Evolutionary conservation across 169 alveolate genomes (phyloP).

Genomic region (Babesia ovis): DNA sequence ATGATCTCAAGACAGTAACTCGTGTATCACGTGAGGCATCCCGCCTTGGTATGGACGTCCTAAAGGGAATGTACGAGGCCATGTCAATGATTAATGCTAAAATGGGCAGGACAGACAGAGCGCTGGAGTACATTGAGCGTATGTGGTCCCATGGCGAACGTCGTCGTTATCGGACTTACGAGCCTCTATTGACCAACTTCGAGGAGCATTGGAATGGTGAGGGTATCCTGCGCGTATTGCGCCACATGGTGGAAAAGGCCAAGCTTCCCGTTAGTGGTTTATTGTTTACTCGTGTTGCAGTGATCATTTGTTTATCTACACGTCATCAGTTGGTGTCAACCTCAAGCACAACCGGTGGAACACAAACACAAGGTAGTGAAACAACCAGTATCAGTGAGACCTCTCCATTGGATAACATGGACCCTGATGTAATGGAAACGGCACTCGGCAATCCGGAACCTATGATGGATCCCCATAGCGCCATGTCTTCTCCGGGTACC

Average conservation of each 20-base stretch:
- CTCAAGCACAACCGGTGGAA: not conserved
- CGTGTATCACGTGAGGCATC: slow-evolving; percentile 26
- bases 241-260: slow-evolving; percentile 21
- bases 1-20: slow-evolving; percentile 12
- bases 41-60: slow-evolving; percentile 23
- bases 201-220: slow-evolving; percentile 29
- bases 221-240: slow-evolving; percentile 31
- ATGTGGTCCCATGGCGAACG: slow-evolving; percentile 28
- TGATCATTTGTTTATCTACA: slow-evolving; percentile 8
- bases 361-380: not conserved
- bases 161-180: slow-evolving; percentile 38
- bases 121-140: slow-evolving; percentile 32
- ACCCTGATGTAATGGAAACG: not conserved
- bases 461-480: not conserved
- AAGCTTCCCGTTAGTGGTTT: slow-evolving; percentile 22
- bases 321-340: not conserved
- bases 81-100: slow-evolving; percentile 30
- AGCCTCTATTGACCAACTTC: slow-evolving; percentile 12
- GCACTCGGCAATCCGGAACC: not conserved
- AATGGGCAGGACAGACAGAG: slow-evolving; percentile 8
- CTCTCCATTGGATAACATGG: not conserved
- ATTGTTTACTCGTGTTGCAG: slow-evolving; percentile 11
- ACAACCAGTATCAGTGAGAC: not conserved
- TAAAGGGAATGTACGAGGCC: slow-evolving; percentile 35
- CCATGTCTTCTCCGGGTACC: not conserved